Conservation (phyloP, 345 rosid genomes). For the Anacardium occidentale region DNA sequence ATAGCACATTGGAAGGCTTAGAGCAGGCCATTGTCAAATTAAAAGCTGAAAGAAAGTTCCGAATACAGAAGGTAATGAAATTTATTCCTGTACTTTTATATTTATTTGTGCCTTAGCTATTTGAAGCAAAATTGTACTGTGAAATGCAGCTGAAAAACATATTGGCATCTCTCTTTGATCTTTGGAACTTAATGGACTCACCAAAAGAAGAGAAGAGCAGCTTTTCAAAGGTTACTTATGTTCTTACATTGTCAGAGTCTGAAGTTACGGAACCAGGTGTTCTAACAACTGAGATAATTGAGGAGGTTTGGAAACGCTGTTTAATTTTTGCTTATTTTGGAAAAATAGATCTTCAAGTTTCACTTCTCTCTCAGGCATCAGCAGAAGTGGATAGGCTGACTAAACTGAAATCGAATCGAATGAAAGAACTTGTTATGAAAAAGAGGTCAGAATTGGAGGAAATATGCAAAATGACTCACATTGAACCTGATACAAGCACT, state of each 20-base stretch:
- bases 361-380: conserved; percentile 51
- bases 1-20: conserved; percentile 74
- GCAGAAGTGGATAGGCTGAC: conserved; percentile 78
- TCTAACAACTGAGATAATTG: conserved; percentile 69
- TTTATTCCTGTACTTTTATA: background rate
- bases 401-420: conserved; percentile 80
- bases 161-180: conserved; percentile 53
- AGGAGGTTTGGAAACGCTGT: conserved; percentile 48
- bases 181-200: conserved; percentile 95
- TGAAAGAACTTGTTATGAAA: conserved; percentile 97
- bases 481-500: conserved; percentile 83
- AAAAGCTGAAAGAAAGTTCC: conserved; percentile 64
- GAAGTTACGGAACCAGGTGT: conserved; percentile 60
- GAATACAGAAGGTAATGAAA: conserved; percentile 66
- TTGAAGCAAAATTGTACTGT: conserved; percentile 16
- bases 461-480: conserved; percentile 67
- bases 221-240: conserved; percentile 52
- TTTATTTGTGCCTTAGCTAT: conserved; percentile 8
- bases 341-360: conserved; percentile 20
- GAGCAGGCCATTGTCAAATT: conserved; percentile 64
- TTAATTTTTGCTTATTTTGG: conserved; percentile 1
- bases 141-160: conserved; percentile 72
- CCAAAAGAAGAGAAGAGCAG: conserved; percentile 55
- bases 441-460: conserved; percentile 80
- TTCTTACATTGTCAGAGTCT: conserved; percentile 62